Evolutionary conservation across 352 stramenopile genomes (phyloP).

Genomic region (Pelagophyceae sp.): DNA sequence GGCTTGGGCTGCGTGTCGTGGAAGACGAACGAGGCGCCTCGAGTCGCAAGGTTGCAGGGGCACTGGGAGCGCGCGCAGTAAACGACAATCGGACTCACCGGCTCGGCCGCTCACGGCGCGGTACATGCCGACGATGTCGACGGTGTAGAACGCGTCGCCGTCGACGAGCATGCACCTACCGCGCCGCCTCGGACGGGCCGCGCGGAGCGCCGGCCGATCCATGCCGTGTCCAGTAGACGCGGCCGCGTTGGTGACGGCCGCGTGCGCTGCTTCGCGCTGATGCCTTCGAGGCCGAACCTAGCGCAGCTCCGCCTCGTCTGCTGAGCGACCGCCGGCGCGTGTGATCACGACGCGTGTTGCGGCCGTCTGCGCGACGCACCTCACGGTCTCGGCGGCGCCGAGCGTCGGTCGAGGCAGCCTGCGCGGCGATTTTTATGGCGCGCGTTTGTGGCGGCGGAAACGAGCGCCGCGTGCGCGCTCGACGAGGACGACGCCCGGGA

Average conservation of each 20-base stretch:
- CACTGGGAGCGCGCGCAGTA: too few relatives aligned
- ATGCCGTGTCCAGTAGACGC: too few relatives aligned
- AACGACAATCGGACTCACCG: too few relatives aligned
- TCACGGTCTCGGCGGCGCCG: conserved; percentile 18
- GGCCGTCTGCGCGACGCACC: background rate
- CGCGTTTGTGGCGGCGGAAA: background rate
- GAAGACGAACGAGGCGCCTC: conserved; percentile 2
- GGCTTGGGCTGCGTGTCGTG: conserved; percentile 18
- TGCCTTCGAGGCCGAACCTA: conserved; percentile 14
- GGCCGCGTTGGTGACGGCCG: too few relatives aligned
- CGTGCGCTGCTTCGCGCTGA: background rate
- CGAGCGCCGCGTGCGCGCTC: background rate
- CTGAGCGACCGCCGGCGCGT: background rate
- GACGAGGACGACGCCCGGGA: background rate
- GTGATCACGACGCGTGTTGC: background rate
- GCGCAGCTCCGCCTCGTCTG: background rate
- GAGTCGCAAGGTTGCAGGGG: too few relatives aligned
- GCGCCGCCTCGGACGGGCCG: background rate
- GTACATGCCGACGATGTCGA: conserved; percentile 2
- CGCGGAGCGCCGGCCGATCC: too few relatives aligned
- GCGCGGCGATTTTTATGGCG: background rate
- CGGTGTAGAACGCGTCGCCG: conserved; percentile 19
- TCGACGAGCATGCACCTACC: background rate
- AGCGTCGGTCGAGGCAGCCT: conserved; percentile 8
- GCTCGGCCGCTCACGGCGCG: background rate